Evolutionary conservation across 2,329 filamentous ascomycete genomes (phyloP), one percentile per base, ranked within the genome.

Genomic region (Pyrenochaeta sp.): DNA sequence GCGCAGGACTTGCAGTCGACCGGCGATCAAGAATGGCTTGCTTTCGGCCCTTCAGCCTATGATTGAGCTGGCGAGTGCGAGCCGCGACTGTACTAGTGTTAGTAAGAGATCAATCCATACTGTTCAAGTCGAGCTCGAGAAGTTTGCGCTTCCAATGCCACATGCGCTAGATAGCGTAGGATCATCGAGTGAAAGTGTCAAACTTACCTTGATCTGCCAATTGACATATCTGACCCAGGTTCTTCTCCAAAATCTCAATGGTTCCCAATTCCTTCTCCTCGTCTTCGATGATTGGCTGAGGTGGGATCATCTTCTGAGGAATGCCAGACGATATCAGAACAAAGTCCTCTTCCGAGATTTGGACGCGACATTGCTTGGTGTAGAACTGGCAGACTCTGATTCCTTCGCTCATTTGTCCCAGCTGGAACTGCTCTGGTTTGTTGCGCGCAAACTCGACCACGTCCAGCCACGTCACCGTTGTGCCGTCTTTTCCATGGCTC

Each of bases 271-370:
- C 90, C 54, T 90, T 90, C 65, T 87, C 84, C 72, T 96, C 91
- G 63, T 96, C 90, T 64, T 95, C 90, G 45, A 88, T 84, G 35
- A 94, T 86, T 1, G 90, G 89, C 52, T 92, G 85, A 10, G 87
- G 86, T 2, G 90, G 87, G 13, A 91, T 90, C 71, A 91, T 82
- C 64, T 90, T 86, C 69, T 95, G 89, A 8, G 92, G 83, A 54
- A 89, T 88, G 19, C 90, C 90, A 26, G 88, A 92, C 41, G 85
- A 84, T 55, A 96, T 92, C 54, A 96, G 76, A 28, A 91, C 81
- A 78, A 87, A 96, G 66, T 96, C 90, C 67, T 95, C 90, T 68
- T 95, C 90, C 13, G 84, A 85, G 49, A 96, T 93, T 73, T 96
- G 89, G 7, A 95, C 87, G 34, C 88, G 83, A 54, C 86, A 81